Evolutionary conservation across 2,329 filamentous ascomycete species (phyloP).

Genomic region (Fusarium chlamydosporum): DNA sequence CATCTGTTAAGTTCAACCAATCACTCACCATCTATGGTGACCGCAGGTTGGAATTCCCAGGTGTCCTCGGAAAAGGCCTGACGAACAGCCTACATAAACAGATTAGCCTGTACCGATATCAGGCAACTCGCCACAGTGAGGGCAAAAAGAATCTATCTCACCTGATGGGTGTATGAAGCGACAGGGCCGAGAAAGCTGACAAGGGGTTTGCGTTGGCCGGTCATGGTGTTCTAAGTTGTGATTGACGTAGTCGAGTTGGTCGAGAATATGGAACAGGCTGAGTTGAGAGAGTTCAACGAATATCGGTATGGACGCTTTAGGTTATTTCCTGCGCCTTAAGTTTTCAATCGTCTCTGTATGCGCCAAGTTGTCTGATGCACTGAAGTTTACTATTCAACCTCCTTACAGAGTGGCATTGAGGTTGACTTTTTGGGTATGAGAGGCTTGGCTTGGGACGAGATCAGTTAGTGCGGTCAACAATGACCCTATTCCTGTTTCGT

Average conservation of each 20-base stretch:
- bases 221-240: slow-evolving; percentile 45
- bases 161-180: slow-evolving; percentile 67
- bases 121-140: slow-evolving; percentile 36
- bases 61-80: slow-evolving; percentile 63
- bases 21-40: slow-evolving; percentile 64
- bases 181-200: slow-evolving; percentile 66
- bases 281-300: slow-evolving; percentile 4
- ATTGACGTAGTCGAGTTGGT: slow-evolving; percentile 22
- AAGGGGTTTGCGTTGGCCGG: slow-evolving; percentile 55
- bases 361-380: slow-evolving; percentile 6
- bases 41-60: slow-evolving; percentile 65
- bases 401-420: slow-evolving; percentile 2
- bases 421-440: slow-evolving; percentile 12
- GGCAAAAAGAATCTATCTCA: slow-evolving; percentile 46
- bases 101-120: slow-evolving; percentile 33
- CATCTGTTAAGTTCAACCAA: background rate
- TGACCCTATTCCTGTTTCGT: slow-evolving; percentile 9
- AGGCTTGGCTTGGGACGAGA: slow-evolving; percentile 18
- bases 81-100: slow-evolving; percentile 59
- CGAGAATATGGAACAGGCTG: slow-evolving; percentile 12
- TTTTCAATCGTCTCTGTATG: slow-evolving; percentile 11
- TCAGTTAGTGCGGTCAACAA: slow-evolving; percentile 18
- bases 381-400: background rate
- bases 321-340: background rate
- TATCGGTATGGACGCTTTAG: slow-evolving; percentile 2